Conservation (phyloP, 164 flowering plant genomes). For the Euptelea pleiosperma region DNA sequence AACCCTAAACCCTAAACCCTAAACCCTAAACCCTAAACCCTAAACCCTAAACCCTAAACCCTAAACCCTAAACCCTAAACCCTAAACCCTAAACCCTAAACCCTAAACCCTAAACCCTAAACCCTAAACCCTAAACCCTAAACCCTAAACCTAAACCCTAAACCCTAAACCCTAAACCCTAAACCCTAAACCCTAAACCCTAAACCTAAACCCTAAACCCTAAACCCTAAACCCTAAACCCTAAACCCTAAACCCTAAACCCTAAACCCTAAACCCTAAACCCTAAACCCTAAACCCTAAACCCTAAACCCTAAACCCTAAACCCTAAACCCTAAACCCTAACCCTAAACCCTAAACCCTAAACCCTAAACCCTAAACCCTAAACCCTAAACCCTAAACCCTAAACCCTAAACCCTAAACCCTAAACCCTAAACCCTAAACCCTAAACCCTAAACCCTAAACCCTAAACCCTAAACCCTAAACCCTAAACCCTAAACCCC, state of each 20-base stretch:
- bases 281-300: conserved; percentile 7
- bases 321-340: conserved; percentile 4
- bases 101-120: conserved; percentile 4
- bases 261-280: conserved; percentile 1
- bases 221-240: background rate
- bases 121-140: conserved; percentile 1
- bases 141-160: conserved; percentile 8
- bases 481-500: too few species aligned
- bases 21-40: conserved; percentile 7
- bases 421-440: background rate
- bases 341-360: background rate
- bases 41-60: conserved; percentile 8
- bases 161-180: conserved; percentile 11
- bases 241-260: conserved; percentile 5
- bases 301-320: conserved; percentile 7
- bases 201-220: conserved; percentile 4
- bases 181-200: conserved; percentile 14
- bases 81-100: conserved; percentile 5
- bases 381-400: background rate
- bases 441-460: background rate
- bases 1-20: background rate
- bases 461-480: background rate
- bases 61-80: conserved; percentile 7
- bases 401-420: background rate
- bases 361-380: conserved; percentile 5